phyloP scores from a whole-genome alignment of 768 basidiomycete species.

The Trametes meyenii region DNA sequence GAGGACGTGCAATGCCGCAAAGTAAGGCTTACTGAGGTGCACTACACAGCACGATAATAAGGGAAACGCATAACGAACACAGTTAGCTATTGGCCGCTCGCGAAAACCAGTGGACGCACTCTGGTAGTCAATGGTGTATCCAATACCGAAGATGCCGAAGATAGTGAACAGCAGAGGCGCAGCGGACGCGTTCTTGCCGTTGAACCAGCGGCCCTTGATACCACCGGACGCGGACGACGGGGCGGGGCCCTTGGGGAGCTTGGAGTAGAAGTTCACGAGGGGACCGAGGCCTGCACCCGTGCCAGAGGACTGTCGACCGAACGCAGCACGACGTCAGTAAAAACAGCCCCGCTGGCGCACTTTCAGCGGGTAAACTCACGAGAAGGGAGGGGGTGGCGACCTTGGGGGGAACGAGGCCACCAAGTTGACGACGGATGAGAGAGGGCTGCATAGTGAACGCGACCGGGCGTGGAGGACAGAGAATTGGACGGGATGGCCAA shows the following conservation, averaged over 20 bases:
- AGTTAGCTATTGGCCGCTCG: constrained; percentile 10
- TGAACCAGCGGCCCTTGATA: constrained; percentile 81
- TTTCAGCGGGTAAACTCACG: constrained; percentile 48
- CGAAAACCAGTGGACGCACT: constrained; percentile 55
- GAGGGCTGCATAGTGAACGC: constrained; percentile 72
- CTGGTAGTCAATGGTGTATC: constrained; percentile 89
- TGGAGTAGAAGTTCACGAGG: constrained; percentile 95
- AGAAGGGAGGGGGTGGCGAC: constrained; percentile 90
- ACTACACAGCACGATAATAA: constrained; percentile 44
- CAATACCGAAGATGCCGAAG: constrained; percentile 68
- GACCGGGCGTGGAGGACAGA: constrained; percentile 21
- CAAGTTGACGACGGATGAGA: constrained; percentile 82
- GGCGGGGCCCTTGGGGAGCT: constrained; percentile 88
- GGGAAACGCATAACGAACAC: neutral
- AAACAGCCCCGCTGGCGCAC: neutral
- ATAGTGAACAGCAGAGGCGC: constrained; percentile 67
- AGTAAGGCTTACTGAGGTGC: constrained; percentile 72
- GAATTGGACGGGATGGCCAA: constrained; percentile 6
- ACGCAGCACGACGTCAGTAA: constrained; percentile 5
- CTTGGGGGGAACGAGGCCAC: constrained; percentile 89
- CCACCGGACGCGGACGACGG: constrained; percentile 60
- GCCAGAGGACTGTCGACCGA: constrained; percentile 65
- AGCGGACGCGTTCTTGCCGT: constrained; percentile 83
- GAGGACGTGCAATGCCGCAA: neutral
- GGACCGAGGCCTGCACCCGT: constrained; percentile 79